Evolutionary conservation across 169 alveolate species (phyloP), one percentile per base, ranked within the genome.

Genomic region (Plasmodium cynomolgi): DNA sequence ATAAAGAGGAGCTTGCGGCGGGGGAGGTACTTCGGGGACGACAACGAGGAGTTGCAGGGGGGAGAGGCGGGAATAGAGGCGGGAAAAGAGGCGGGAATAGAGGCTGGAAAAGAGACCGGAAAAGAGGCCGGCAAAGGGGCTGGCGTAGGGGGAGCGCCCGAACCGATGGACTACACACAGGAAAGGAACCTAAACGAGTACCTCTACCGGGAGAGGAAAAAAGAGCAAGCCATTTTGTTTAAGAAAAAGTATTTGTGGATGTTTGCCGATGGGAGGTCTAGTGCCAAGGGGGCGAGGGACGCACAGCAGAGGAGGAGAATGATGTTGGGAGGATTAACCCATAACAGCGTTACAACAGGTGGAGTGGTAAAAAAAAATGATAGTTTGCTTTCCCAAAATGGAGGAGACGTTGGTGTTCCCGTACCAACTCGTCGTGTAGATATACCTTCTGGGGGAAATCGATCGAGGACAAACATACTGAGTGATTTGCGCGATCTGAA

Each of bases 21-120:
- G 44, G 39, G 47, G 15, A 31, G 71, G 31, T 86, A 50, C 33
- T 86, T 86, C n/a, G 93, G 93, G 13, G 93, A 86, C 13, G 17
- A 86, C 41, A 15, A 56, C 26, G 88, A 75, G 1, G 83, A 86
- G 33, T 6, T 73, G n/a, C 62, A 39, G 23, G 17, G 77, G 68
- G 31, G 7, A 20, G 31, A 2, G 2, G 50, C 1, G 26, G 71
- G 33, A 6, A 20, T 13, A 6, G 50, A 17, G 41, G 23, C 50
- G 11, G 1, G 34, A 75, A 13, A 26, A 9, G 29, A 11, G n/a
- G 31, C 62, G 37, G 50, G n/a, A 15, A 11, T 15, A 34, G 33
- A 7, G 37, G 50, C 54, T 34, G 13, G 5, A 62, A 7, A 20
- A 1, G 83, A 5, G n/a, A 1, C 8, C 15, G 50, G 9, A 29